Base-by-base conservation (phyloP, 2,329 filamentous ascomycete genomes). In the Phaeosphaeriaceae sp. region DNA sequence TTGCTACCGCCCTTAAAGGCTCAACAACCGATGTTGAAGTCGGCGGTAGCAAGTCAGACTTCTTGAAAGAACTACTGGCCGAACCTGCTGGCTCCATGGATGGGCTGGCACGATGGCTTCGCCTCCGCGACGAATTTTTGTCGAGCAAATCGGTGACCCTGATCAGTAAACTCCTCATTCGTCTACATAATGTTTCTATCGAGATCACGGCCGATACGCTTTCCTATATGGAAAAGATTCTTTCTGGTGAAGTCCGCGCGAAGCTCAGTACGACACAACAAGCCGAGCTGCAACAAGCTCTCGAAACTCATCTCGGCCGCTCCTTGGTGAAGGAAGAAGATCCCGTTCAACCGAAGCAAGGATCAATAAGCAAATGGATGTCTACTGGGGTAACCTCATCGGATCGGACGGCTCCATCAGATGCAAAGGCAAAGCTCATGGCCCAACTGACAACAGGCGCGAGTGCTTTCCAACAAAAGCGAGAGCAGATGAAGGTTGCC, bases 101-200 rank as follows among this genome's bases (percentile, higher is more conserved):
- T 52, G 78, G 76, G 13, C 87, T 96, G 74, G 87, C 88, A 30
- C 90, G 88, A 68, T 96, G 96, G 91, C 83, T 99, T 46, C 86
- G 94, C 48, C 81, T 99, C 4, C 88, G 93, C 55, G 94, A 99
- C 70, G 82, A 86, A 46, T 97, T 92, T 73, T 82, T 99, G 6
- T 87, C 94, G 29, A 86, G 83, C 51, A 90, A 90, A 32, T 87
- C 93, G 12, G 90, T 96, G 40, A 87, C 86, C 21, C 83, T 97
- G 21, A 84, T 97, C 26, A 85, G 87, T 61, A 96, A 96, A 70
- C 86, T 99, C 50, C 81, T 99, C 29, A 83, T 84, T 12, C 87
- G 91, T 17, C 79, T 99, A n/a, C 85, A 87, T 33, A 87, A 92
- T 58, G 87, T 90, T 41, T 81, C 84, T 44, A 85, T 96, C 60